Evolutionary conservation across 441 rosid genomes (phyloP), one percentile per base, ranked within the genome.

Genomic region (Cnidoscolus chayamansa): DNA sequence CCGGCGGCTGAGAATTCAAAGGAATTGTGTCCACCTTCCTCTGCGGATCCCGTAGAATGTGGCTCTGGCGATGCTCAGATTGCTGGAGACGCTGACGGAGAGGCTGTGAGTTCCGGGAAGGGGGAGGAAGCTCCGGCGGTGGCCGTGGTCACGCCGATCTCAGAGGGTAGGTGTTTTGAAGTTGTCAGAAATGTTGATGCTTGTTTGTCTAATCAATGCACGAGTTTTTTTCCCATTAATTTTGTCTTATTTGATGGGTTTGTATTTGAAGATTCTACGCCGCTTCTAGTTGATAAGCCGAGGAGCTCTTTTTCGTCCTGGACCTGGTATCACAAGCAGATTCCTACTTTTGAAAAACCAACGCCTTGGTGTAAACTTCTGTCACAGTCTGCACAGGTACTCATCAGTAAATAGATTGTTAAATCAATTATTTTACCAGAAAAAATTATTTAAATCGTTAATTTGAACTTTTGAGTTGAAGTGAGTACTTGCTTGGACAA

Each of bases 291-390:
- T 71, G 92, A 87, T 56, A 90, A 89, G 80, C 81, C 85, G 19
- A 83, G 85, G 82, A 87, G 79, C 76, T 83, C 93, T 0, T 80
- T 84, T 51, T 51, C 90, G 10, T 49, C 87, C 0, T 77, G 84
- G 90, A 85, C 74, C 78, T 67, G 70, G 45, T 74, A 56, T 77
- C 90, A 77, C 67, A 88, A 87, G 76, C 86, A 75, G 57, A 84
- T 67, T 67, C 68, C 82, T 4, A 72, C 49, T 69, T 82, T 79
- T 0, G 92, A 85, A 69, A 68, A 85, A 6, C 74, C 89, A 16
- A 30, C 80, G 6, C 90, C 91, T 35, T 88, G 95, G 95, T 84
- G 92, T 68, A 81, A 82, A 68, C 91, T 90, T 69, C 75, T 90
- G n/a, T 77, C 95, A 20, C 89, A 88, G 79, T 85, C 83, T 64